phyloP scores from a whole-genome alignment of 2,329 filamentous ascomycete genomes.

The Incumbomyces lentus region DNA sequence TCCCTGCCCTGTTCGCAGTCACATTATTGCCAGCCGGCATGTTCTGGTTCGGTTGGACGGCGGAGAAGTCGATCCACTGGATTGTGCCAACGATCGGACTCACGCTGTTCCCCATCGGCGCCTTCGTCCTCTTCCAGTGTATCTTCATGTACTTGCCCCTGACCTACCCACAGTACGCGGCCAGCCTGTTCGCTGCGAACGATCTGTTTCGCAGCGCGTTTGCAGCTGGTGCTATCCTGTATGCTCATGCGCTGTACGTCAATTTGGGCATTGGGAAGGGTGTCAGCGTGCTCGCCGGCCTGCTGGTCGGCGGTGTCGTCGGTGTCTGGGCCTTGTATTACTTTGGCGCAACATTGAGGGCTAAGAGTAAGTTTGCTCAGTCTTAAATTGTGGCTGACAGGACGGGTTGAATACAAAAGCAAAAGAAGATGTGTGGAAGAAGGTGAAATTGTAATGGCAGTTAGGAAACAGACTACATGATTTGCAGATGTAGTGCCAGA shows the following conservation, averaged over 20 bases:
- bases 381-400: not conserved
- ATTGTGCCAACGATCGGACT: conserved; percentile 32
- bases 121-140: conserved; percentile 21
- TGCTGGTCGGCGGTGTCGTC: conserved; percentile 27
- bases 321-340: conserved; percentile 28
- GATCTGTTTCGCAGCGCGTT: conserved; percentile 23
- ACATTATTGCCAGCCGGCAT: conserved; percentile 63
- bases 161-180: conserved; percentile 21
- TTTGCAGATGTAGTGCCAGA: no score
- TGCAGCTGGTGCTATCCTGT: conserved; percentile 29
- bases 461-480: no score
- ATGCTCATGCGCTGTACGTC: conserved; percentile 26
- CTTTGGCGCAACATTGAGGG: conserved; percentile 24
- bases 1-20: conserved; percentile 44
- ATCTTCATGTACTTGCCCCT: conserved; percentile 22
- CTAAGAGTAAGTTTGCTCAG: conserved; percentile 27
- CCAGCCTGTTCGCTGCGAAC: conserved; percentile 21
- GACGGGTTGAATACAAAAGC: not conserved
- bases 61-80: conserved; percentile 52
- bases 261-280: conserved; percentile 28
- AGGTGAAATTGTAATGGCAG: not conserved
- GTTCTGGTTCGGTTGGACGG: conserved; percentile 68
- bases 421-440: not conserved
- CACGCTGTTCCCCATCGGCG: conserved; percentile 14
- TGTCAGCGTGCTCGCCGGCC: conserved; percentile 27